phyloP scores from a whole-genome alignment of 805 yeast genomes.

The Kuraishia floccosa region DNA sequence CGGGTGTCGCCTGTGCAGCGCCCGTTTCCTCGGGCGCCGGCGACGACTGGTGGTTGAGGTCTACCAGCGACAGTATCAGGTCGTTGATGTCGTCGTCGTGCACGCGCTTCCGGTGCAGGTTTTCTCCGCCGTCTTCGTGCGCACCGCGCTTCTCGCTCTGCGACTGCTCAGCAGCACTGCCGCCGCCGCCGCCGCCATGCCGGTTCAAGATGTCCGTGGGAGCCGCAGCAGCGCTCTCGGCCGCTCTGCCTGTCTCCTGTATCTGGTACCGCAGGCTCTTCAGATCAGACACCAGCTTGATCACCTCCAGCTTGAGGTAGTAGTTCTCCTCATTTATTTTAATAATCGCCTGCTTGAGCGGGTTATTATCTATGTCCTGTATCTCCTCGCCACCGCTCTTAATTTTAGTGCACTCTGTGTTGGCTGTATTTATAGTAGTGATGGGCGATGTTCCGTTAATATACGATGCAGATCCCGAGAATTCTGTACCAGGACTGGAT shows the following conservation, averaged over 20 bases:
- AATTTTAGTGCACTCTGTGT: no score
- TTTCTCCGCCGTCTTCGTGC: neutral
- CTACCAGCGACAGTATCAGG: constrained; percentile 20
- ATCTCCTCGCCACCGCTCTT: no score
- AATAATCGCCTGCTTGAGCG: constrained; percentile 25
- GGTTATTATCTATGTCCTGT: constrained; percentile 8
- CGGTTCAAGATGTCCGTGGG: no score
- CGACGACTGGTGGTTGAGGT: constrained; percentile 13
- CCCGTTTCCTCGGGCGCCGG: neutral
- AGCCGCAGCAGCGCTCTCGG: no score
- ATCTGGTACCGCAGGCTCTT: constrained; percentile 20
- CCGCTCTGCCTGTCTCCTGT: neutral
- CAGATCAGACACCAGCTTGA: constrained; percentile 30
- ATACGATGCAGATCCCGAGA: no score
- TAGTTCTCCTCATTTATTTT: constrained; percentile 33
- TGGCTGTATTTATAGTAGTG: no score
- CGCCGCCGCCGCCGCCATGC: neutral
- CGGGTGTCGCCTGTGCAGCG: no score
- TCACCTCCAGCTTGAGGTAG: constrained; percentile 28
- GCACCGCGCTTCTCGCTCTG: neutral
- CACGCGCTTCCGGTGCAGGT: constrained; percentile 10
- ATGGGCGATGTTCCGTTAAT: no score
- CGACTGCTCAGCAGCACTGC: neutral
- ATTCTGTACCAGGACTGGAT: no score
- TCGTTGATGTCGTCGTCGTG: constrained; percentile 24